phyloP scores from a whole-genome alignment of 768 basidiomycete genomes.

The Daedaleopsis sinensis region DNA sequence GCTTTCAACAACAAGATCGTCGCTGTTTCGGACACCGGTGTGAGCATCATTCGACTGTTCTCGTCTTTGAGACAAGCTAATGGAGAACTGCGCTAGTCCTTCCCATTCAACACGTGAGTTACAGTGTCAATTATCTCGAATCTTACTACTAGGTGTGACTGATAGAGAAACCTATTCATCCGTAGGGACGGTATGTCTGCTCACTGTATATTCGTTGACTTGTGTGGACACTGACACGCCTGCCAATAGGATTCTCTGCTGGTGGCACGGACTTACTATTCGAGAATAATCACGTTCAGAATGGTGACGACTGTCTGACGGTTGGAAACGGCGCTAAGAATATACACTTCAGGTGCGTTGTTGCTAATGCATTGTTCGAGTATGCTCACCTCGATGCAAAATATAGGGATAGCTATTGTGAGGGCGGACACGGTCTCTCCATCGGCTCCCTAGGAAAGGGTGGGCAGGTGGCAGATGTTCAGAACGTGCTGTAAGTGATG shows the following conservation, averaged over 20 bases:
- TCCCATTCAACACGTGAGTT: constrained; percentile 66
- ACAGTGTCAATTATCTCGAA: too few relatives aligned
- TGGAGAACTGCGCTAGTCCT: constrained; percentile 38
- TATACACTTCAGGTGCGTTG: constrained; percentile 41
- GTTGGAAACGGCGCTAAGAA: constrained; percentile 59
- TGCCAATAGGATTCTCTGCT: constrained; percentile 46
- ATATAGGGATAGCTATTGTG: constrained; percentile 53
- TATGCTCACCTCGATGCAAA: background rate
- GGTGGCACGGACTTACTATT: constrained; percentile 59
- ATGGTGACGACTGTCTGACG: constrained; percentile 66
- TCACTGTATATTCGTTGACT: too few relatives aligned
- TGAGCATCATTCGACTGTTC: background rate
- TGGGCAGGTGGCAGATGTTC: constrained; percentile 55
- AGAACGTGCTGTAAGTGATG: constrained; percentile 55
- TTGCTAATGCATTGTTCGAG: too few relatives aligned
- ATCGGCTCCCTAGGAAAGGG: constrained; percentile 49
- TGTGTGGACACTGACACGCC: background rate
- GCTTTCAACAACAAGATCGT: constrained; percentile 57
- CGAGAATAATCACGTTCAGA: constrained; percentile 58
- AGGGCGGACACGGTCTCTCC: constrained; percentile 62
- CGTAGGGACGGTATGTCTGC: too few relatives aligned
- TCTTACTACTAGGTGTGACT: background rate
- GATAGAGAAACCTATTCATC: too few relatives aligned
- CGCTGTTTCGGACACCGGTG: constrained; percentile 48
- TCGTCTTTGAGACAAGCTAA: background rate